Conservation (phyloP, 129 eudicot species). For the Chrysanthemum makinoi region DNA sequence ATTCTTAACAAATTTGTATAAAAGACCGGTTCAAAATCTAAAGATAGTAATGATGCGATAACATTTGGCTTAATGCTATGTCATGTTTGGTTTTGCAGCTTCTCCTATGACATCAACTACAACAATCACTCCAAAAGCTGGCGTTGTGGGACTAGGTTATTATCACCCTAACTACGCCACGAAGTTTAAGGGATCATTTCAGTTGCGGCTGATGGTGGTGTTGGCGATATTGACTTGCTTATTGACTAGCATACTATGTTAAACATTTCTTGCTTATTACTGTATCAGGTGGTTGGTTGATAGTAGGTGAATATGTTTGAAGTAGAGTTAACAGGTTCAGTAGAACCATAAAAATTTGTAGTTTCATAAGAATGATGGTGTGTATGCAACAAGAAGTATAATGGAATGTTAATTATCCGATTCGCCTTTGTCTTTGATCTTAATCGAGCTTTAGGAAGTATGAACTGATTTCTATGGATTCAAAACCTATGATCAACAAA, state of each 20-base stretch:
- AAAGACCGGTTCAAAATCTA: background rate
- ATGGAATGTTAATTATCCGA: no score
- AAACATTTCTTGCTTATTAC: background rate
- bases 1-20: background rate
- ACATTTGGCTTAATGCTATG: background rate
- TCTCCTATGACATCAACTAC: conserved; percentile 22
- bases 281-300: background rate
- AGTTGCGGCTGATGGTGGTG: conserved; percentile 9
- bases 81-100: conserved; percentile 19
- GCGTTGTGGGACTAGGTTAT: conserved; percentile 25
- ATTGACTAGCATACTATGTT: conserved; percentile 14
- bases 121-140: conserved; percentile 15
- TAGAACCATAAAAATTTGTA: background rate
- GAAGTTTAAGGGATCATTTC: conserved; percentile 18
- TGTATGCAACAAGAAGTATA: no score
- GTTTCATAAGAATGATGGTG: no score
- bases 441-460: no score
- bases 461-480: no score
- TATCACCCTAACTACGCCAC: conserved; percentile 16
- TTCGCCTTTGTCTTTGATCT: no score
- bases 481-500: no score
- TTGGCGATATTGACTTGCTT: conserved; percentile 7
- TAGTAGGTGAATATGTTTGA: no score
- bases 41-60: background rate
- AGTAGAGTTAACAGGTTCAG: background rate